Evolutionary conservation across 2,329 filamentous ascomycete species (phyloP).

Genomic region (Neonectria faginata): DNA sequence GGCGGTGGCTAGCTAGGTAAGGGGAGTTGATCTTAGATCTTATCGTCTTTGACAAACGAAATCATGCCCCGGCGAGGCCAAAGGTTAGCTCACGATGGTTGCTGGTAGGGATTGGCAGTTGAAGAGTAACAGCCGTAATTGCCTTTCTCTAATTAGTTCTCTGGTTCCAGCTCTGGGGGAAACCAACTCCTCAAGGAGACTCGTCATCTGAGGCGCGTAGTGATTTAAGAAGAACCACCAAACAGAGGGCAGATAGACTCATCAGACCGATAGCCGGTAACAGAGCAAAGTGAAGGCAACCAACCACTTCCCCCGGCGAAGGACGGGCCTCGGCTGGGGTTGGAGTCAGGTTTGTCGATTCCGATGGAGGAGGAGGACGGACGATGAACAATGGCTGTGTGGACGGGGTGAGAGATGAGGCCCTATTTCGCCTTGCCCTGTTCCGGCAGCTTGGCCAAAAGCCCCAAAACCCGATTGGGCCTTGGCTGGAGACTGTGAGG

Average conservation of each 20-base stretch:
- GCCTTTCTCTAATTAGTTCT: not conserved
- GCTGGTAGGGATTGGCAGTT: slow-evolving; percentile 6
- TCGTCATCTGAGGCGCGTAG: not conserved
- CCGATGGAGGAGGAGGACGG: slow-evolving; percentile 14
- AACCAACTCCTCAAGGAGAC: slow-evolving; percentile 6
- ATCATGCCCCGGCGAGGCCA: not conserved
- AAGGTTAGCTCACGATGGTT: slow-evolving; percentile 11
- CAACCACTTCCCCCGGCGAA: slow-evolving; percentile 8
- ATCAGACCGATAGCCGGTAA: slow-evolving; percentile 1
- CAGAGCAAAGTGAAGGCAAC: not conserved
- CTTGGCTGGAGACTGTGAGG: not conserved
- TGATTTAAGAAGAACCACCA: not conserved
- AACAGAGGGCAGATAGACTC: not conserved
- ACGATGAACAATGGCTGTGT: slow-evolving; percentile 2
- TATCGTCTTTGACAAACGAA: slow-evolving; percentile 6
- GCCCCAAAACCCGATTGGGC: not conserved
- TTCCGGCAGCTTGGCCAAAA: slow-evolving; percentile 19
- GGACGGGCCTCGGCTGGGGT: slow-evolving; percentile 5
- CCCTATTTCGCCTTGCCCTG: slow-evolving; percentile 22
- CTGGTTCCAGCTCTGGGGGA: slow-evolving; percentile 13
- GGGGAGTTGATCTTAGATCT: not conserved
- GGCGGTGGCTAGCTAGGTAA: not conserved
- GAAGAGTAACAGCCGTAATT: slow-evolving; percentile 15
- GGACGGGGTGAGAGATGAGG: slow-evolving; percentile 21
- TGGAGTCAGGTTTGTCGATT: slow-evolving; percentile 7